phyloP scores from a whole-genome alignment of 805 yeast species.

The Schwanniomyces yamadae region DNA sequence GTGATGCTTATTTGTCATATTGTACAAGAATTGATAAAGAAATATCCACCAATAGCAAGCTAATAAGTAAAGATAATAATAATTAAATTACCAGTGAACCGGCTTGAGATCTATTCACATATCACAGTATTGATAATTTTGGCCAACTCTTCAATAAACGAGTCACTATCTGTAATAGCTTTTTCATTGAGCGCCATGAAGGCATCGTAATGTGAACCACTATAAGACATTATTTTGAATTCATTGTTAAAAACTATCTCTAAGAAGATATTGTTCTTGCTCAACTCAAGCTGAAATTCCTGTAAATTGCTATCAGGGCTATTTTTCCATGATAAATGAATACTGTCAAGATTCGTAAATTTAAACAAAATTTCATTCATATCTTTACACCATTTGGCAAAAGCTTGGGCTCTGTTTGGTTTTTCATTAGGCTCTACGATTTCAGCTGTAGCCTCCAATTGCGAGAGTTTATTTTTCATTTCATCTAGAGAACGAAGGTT shows the following conservation, averaged over 20 bases:
- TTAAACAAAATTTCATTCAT: constrained; percentile 18
- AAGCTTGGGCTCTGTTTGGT: constrained; percentile 10
- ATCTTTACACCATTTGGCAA: constrained; percentile 24
- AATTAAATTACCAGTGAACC: too few species aligned
- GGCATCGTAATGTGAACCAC: neutral
- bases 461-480: constrained; percentile 2
- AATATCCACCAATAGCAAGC: too few species aligned
- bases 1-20: too few species aligned
- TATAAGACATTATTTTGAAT: neutral
- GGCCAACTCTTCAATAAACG: neutral
- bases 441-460: constrained; percentile 1
- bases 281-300: neutral
- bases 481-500: constrained; percentile 8
- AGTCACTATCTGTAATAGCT: too few species aligned
- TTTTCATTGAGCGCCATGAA: too few species aligned
- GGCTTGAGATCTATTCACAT: too few species aligned
- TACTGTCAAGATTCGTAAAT: constrained; percentile 3
- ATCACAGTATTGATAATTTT: too few species aligned
- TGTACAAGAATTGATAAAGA: too few species aligned
- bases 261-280: neutral
- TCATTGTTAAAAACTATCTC: neutral
- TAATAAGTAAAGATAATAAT: too few species aligned
- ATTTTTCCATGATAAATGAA: constrained; percentile 1
- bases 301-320: neutral
- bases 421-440: constrained; percentile 5